phyloP scores from a whole-genome alignment of 257 asterid species.

The Agastache rugosa region DNA sequence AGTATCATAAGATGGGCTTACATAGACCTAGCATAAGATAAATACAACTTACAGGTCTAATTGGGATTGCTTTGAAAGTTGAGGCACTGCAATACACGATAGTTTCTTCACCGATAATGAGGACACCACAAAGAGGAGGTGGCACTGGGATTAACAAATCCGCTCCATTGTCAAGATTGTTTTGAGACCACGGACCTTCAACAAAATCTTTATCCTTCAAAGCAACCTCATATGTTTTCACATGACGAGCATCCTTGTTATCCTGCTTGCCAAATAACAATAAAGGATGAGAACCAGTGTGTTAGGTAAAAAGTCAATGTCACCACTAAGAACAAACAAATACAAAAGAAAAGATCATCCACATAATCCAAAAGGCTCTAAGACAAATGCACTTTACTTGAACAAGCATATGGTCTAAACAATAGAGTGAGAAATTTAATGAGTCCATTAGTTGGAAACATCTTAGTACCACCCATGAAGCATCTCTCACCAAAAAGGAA shows the following conservation, averaged over 20 bases:
- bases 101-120: conserved; percentile 93
- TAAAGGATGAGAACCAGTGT: background rate
- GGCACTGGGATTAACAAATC: conserved; percentile 91
- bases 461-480: conserved; percentile 22
- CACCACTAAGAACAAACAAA: background rate
- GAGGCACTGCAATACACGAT: conserved; percentile 90
- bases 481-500: conserved; percentile 17
- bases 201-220: conserved; percentile 88
- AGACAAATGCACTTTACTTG: background rate
- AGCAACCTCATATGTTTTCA: conserved; percentile 88
- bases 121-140: conserved; percentile 92
- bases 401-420: conserved; percentile 15
- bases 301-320: background rate
- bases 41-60: conserved; percentile 72
- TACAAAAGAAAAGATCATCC: background rate
- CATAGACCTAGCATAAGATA: conserved; percentile 28
- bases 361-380: background rate
- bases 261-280: conserved; percentile 57
- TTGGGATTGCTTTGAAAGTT: conserved; percentile 83
- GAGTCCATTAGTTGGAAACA: conserved; percentile 20
- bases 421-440: background rate
- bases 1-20: conserved; percentile 22
- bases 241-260: conserved; percentile 90
- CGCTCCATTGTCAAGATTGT: conserved; percentile 94
- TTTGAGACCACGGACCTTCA: conserved; percentile 97